Evolutionary conservation across 768 basidiomycete species (phyloP).

Genomic region (Piloderma croceum): DNA sequence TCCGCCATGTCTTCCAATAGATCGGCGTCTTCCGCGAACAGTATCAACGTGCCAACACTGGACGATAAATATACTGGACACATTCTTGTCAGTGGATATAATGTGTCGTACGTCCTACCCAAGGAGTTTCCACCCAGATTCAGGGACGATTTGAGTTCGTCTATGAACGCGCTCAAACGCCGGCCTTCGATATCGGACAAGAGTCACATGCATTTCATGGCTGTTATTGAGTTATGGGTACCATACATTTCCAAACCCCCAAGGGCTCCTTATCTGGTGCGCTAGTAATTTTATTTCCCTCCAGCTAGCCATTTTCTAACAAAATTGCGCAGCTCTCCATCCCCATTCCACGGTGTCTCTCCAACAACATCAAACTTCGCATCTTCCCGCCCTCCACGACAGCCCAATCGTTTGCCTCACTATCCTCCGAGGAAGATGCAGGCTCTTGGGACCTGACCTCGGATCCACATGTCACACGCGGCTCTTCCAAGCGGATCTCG

Average conservation of each 20-base stretch:
- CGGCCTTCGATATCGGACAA: slow-evolving; percentile 56
- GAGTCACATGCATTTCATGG: slow-evolving; percentile 69
- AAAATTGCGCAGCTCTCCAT: slow-evolving; percentile 56
- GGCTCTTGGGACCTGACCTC: slow-evolving; percentile 70
- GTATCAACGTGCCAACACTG: slow-evolving; percentile 35
- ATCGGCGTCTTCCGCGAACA: slow-evolving; percentile 27
- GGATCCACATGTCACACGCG: slow-evolving; percentile 69
- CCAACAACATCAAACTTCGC: slow-evolving; percentile 67
- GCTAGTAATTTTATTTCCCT: slow-evolving; percentile 14
- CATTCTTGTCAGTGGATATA: slow-evolving; percentile 71
- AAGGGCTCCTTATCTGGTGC: slow-evolving; percentile 67
- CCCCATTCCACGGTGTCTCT: slow-evolving; percentile 71
- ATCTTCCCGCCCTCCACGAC: slow-evolving; percentile 60
- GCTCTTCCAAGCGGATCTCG: slow-evolving; percentile 38
- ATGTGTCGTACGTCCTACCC: slow-evolving; percentile 71
- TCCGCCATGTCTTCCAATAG: slow-evolving; percentile 33
- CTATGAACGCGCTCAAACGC: slow-evolving; percentile 35
- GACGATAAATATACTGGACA: slow-evolving; percentile 69
- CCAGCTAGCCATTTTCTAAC: no score
- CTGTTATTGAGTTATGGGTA: slow-evolving; percentile 70
- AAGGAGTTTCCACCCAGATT: slow-evolving; percentile 48
- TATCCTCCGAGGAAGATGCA: slow-evolving; percentile 72
- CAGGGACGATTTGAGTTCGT: slow-evolving; percentile 22
- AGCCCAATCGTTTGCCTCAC: slow-evolving; percentile 60
- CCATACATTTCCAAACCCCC: slow-evolving; percentile 66